Evolutionary conservation across 2,329 filamentous ascomycete species (phyloP).

Genomic region (Neurospora crassa): DNA sequence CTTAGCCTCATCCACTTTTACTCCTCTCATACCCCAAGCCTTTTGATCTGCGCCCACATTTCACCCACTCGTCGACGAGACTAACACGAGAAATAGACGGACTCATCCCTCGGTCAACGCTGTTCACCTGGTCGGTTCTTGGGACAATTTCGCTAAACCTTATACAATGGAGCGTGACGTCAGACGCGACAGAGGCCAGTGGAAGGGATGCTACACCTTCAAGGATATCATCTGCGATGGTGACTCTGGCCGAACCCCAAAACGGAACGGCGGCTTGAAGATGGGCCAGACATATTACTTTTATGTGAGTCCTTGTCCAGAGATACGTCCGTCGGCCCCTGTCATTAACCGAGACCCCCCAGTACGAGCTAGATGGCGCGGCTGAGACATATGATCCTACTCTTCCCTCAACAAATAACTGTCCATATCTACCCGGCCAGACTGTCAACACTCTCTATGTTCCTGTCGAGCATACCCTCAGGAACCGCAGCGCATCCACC

Average conservation of each 20-base stretch:
- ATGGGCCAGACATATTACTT: conserved; percentile 96
- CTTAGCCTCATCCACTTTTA: neutral
- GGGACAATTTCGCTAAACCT: conserved; percentile 80
- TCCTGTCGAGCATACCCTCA: conserved; percentile 55
- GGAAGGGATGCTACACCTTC: conserved; percentile 83
- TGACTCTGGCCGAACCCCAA: conserved; percentile 40
- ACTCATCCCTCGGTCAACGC: conserved; percentile 52
- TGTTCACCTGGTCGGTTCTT: conserved; percentile 79
- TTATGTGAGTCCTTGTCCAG: conserved; percentile 54
- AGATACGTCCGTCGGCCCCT: conserved; percentile 12
- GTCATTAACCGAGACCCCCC: conserved; percentile 22
- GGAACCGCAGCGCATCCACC: conserved; percentile 55
- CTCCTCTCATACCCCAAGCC: neutral
- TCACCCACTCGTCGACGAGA: neutral
- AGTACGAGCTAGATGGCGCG: conserved; percentile 79
- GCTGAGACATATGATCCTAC: conserved; percentile 66
- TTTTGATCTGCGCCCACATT: neutral
- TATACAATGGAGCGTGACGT: conserved; percentile 76
- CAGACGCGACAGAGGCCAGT: conserved; percentile 64
- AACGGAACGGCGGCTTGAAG: conserved; percentile 69
- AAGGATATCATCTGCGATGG: conserved; percentile 79
- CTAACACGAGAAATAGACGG: conserved; percentile 33
- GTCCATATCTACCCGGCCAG: conserved; percentile 82
- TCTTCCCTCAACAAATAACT: conserved; percentile 65
- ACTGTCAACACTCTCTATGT: conserved; percentile 76